A percentile compares a stretch with the other conserved stretches of the same genome.
phyloP scores from a whole-genome alignment of 176 grass and related monocot species.

The Poa pratensis region DNA sequence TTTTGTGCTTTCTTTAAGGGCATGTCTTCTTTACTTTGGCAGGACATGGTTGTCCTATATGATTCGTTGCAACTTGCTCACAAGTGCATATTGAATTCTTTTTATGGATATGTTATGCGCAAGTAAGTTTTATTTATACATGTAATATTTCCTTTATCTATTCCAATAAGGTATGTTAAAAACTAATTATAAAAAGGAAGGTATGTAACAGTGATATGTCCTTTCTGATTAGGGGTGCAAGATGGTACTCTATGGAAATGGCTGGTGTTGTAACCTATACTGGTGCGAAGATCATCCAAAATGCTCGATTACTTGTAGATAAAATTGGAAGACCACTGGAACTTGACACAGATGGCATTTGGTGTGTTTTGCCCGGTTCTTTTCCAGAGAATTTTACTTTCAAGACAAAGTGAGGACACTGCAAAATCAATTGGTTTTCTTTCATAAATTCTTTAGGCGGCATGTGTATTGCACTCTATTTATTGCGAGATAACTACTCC shows the following conservation, averaged over 20 bases:
- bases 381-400: constrained; percentile 99
- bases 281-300: constrained; percentile 98
- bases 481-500: not conserved
- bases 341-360: constrained; percentile 98
- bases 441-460: not conserved
- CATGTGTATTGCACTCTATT: constrained; percentile 2
- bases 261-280: constrained; percentile 99
- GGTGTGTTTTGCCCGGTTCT: constrained; percentile 95
- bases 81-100: constrained; percentile 99
- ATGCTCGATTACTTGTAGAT: constrained; percentile 90
- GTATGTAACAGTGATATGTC: constrained; percentile 26
- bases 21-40: constrained; percentile 45
- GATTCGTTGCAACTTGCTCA: constrained; percentile 98
- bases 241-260: constrained; percentile 99
- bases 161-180: constrained; percentile 20
- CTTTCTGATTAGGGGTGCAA: constrained; percentile 81
- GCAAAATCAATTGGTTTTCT: constrained; percentile 11
- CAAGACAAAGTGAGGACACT: constrained; percentile 71
- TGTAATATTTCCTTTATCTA: constrained; percentile 23
- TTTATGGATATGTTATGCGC: constrained; percentile 99
- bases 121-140: constrained; percentile 70
- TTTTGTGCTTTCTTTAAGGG: constrained; percentile 42
- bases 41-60: constrained; percentile 99
- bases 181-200: constrained; percentile 15
- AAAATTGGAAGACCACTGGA: constrained; percentile 97